These are phyloP conservation scores for Cercospora janseana DNA, from an alignment of 2,329 filamentous ascomycete genomes.

Conservation along the genomic window DNA sequence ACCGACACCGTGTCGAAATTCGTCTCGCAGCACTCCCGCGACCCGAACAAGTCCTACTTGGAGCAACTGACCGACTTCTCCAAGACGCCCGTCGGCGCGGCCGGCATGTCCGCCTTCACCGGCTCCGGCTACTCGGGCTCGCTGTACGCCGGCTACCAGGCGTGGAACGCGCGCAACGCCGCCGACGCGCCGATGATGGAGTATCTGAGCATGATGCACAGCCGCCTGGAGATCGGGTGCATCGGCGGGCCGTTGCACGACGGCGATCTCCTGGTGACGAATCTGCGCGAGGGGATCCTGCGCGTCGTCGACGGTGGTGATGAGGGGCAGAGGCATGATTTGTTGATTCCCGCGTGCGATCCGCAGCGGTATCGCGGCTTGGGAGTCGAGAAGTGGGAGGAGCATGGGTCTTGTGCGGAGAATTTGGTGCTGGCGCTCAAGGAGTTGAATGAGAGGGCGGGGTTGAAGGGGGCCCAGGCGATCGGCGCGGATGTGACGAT, in stretches of 20 bases:
- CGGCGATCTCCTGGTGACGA: constrained; percentile 46
- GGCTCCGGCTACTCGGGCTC: constrained; percentile 50
- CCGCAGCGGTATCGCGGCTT: constrained; percentile 45
- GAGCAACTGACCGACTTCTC: constrained; percentile 52
- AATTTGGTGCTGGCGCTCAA: constrained; percentile 51
- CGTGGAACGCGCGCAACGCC: constrained; percentile 42
- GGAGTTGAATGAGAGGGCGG: constrained; percentile 48
- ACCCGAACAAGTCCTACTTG: constrained; percentile 50
- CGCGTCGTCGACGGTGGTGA: constrained; percentile 48
- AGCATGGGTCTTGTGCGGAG: constrained; percentile 50
- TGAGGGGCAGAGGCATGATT: constrained; percentile 48
- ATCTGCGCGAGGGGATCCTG: constrained; percentile 48
- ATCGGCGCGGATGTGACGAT: constrained; percentile 50
- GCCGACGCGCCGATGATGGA: constrained; percentile 44
- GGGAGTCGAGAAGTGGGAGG: constrained; percentile 45
- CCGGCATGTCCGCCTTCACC: constrained; percentile 45
- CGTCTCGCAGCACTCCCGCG: constrained; percentile 45
- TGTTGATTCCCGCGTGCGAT: constrained; percentile 50
- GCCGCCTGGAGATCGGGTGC: too few species aligned
- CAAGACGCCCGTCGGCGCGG: constrained; percentile 52
- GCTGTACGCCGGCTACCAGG: constrained; percentile 51
- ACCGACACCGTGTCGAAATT: constrained; percentile 45
- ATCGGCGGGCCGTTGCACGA: constrained; percentile 41
- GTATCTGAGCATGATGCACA: constrained; percentile 49
- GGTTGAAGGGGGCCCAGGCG: constrained; percentile 47